Base-by-base conservation (phyloP, 768 basidiomycete species). In the Psilocybe cubensis region DNA sequence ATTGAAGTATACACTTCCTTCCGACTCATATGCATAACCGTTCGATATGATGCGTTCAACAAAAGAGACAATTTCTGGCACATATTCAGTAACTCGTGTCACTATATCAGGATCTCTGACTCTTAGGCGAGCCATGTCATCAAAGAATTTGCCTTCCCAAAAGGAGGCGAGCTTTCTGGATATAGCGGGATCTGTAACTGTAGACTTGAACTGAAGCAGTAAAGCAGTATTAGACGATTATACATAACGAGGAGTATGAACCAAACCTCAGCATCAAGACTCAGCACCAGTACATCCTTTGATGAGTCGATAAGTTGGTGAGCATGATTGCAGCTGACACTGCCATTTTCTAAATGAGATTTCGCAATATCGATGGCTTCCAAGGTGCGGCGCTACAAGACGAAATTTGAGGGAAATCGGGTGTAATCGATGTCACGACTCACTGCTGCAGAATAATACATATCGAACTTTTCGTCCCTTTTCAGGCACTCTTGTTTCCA, bases 51-150 rank as follows among this genome's bases (percentile, higher is more conserved):
- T 92, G 23, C 83, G 77, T 69, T 94, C 83, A 35, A 98, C 90
- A 70, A 95, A 99, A 3, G 83, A 73, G 48, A 95, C 92, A 61
- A 98, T 92, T 74, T 98, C 96, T 3, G 95, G 93, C 7, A 99
- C 89, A 72, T 94, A 99, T 73, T 98, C 97, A 1, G 96, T 96
- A 4, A 98, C 97, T 40, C 96, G 88, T 1, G 97, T 98, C 52
- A 98, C 73, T 3, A 86, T 92, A 70, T 96, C 94, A 17, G 97
- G 95, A 20, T 89, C 85, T 56, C 89, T 86, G 38, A 98, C 91
- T 60, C 83, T 84, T 17, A 99, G 82, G n/a, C 88, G 85, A 14
- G 78, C 74, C 97, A 99, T 99, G 66, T 98, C 95, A 27, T 85
- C 77, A 77, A 96, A 94, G 77, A 95, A 99, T 53, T 86, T 83